phyloP scores from a whole-genome alignment of 352 stramenopile genomes.

The Globisporangium cystogenes region DNA sequence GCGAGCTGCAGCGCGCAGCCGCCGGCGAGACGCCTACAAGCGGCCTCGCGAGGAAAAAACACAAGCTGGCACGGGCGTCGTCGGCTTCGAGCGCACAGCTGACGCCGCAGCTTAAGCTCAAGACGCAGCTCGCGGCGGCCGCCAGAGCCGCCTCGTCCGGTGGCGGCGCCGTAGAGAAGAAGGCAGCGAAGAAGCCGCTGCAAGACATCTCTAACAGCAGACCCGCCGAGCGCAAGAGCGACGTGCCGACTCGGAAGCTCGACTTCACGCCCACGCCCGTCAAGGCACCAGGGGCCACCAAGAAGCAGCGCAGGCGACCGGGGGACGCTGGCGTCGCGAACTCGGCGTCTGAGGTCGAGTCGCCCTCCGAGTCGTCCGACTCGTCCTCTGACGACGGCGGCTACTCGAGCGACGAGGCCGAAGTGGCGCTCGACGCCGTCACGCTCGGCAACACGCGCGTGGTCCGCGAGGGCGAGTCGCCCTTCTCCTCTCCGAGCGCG shows the following conservation, averaged over 20 bases:
- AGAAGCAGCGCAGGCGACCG: conserved; percentile 5
- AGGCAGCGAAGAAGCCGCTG: conserved; percentile 18
- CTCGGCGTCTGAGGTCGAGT: conserved; percentile 1
- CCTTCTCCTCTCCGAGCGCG: conserved; percentile 33
- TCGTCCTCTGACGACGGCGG: conserved; percentile 14
- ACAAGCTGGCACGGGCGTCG: conserved; percentile 13
- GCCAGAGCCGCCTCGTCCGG: not conserved
- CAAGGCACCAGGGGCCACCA: conserved; percentile 14
- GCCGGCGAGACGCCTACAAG: not conserved
- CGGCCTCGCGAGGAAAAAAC: conserved; percentile 15
- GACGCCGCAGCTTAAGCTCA: conserved; percentile 13
- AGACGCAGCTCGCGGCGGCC: conserved; percentile 13
- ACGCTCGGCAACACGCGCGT: conserved; percentile 60
- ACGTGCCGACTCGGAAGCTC: conserved; percentile 31
- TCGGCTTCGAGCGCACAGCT: not conserved
- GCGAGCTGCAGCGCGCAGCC: conserved; percentile 11
- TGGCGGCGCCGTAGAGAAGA: not conserved
- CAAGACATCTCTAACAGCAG: conserved; percentile 43
- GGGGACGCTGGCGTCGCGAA: conserved; percentile 7
- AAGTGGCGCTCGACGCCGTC: conserved; percentile 56
- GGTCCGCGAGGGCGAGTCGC: conserved; percentile 37
- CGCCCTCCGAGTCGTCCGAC: conserved; percentile 20
- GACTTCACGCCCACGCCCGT: conserved; percentile 37
- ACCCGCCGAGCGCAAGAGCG: conserved; percentile 2
- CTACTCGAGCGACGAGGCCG: conserved; percentile 51